A percentile compares a stretch with the other conserved stretches of the same genome.
phyloP scores from a whole-genome alignment of 2,329 filamentous ascomycete species.

The Monosporascus sp. region DNA sequence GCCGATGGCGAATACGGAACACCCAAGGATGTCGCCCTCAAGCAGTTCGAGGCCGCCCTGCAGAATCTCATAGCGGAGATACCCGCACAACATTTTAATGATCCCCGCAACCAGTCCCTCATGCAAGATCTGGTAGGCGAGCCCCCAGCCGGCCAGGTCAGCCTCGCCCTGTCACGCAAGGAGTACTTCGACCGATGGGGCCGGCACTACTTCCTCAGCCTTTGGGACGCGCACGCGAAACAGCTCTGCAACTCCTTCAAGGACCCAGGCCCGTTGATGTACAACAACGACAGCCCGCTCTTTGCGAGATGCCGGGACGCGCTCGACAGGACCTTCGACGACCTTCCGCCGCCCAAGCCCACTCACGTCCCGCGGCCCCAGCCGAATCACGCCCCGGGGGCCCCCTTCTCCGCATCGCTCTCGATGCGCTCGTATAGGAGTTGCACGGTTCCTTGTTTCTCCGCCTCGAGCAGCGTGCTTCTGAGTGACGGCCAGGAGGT shows the following conservation, averaged over 20 bases:
- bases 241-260: conserved; percentile 60
- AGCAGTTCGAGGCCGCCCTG: conserved; percentile 18
- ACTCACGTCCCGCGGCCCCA: conserved; percentile 1
- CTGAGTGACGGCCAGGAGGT: conserved; percentile 36
- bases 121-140: conserved; percentile 42
- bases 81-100: conserved; percentile 29
- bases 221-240: conserved; percentile 49
- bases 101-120: conserved; percentile 40
- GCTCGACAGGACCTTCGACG: conserved; percentile 46
- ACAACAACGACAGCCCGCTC: conserved; percentile 43
- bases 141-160: conserved; percentile 43
- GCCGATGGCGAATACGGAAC: conserved; percentile 31
- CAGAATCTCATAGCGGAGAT: conserved; percentile 23
- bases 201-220: conserved; percentile 50
- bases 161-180: conserved; percentile 36
- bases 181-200: conserved; percentile 48
- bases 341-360: conserved; percentile 36
- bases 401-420: no score
- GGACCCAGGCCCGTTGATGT: conserved; percentile 52
- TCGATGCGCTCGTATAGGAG: conserved; percentile 33
- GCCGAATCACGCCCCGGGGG: neutral
- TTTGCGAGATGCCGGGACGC: conserved; percentile 46
- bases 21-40: conserved; percentile 2
- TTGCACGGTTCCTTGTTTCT: conserved; percentile 45
- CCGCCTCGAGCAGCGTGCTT: conserved; percentile 40